phyloP scores from a whole-genome alignment of 2,329 filamentous ascomycete genomes.

The Botryosphaeria dothidea region DNA sequence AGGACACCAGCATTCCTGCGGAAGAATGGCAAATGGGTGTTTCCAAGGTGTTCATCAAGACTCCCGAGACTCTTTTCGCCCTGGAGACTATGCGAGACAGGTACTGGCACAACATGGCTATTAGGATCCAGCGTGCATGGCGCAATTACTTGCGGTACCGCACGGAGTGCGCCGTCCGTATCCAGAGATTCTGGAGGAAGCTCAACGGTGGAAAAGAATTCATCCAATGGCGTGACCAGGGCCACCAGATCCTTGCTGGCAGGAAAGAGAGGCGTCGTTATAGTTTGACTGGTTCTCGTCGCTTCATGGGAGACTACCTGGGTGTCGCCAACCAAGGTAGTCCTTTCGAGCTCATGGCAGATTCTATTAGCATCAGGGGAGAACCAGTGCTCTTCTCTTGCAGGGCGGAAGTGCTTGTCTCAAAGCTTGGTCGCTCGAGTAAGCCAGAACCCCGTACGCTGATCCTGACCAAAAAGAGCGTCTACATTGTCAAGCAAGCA shows the following conservation, averaged over 20 bases:
- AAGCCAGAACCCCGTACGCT: conserved; percentile 86
- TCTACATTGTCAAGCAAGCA: conserved; percentile 85
- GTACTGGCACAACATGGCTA: conserved; percentile 99
- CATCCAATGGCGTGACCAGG: conserved; percentile 82
- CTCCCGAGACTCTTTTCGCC: conserved; percentile 93
- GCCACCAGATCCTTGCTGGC: conserved; percentile 76
- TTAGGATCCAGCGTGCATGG: conserved; percentile 95
- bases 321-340: conserved; percentile 80
- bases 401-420: conserved; percentile 83
- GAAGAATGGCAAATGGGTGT: conserved; percentile 98
- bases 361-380: conserved; percentile 69
- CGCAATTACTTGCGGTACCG: conserved; percentile 92
- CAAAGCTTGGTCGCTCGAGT: conserved; percentile 94
- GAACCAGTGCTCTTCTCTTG: conserved; percentile 88
- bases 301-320: conserved; percentile 94
- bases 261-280: conserved; percentile 90
- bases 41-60: conserved; percentile 97
- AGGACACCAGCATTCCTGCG: conserved; percentile 90
- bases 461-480: conserved; percentile 79
- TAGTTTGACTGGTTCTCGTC: conserved; percentile 85
- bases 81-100: conserved; percentile 96
- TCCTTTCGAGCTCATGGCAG: conserved; percentile 77
- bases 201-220: conserved; percentile 89
- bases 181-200: conserved; percentile 94
- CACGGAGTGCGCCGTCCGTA: conserved; percentile 86